A percentile compares a stretch with the other conserved stretches of the same genome.
Evolutionary conservation across 2,329 filamentous ascomycete species (phyloP).

Genomic region (Passalora sequoiae): DNA sequence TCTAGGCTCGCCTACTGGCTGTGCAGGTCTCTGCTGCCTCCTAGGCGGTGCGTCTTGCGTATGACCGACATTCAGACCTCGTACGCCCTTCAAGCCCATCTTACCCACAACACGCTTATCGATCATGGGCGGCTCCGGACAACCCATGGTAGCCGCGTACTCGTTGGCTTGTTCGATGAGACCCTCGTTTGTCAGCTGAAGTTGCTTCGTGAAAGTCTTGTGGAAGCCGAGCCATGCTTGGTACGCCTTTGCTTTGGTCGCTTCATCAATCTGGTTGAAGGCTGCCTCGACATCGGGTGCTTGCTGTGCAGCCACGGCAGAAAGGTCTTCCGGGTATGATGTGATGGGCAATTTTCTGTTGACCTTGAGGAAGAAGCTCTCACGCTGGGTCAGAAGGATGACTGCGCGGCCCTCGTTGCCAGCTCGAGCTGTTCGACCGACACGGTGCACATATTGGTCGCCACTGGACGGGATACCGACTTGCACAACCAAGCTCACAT

Average conservation of each 20-base stretch:
- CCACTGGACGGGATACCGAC: slow-evolving; percentile 53
- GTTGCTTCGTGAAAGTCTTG: slow-evolving; percentile 42
- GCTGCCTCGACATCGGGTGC: slow-evolving; percentile 26
- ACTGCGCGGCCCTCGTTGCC: slow-evolving; percentile 62
- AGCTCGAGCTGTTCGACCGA: slow-evolving; percentile 86
- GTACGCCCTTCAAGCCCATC: slow-evolving; percentile 46
- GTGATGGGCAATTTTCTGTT: slow-evolving; percentile 50
- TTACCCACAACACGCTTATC: slow-evolving; percentile 44
- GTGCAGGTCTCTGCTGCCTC: background rate
- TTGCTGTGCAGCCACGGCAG: slow-evolving; percentile 29
- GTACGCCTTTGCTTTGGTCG: slow-evolving; percentile 42
- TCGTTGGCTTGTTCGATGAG: slow-evolving; percentile 43
- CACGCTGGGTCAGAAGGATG: slow-evolving; percentile 49
- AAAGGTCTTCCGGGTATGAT: slow-evolving; percentile 44
- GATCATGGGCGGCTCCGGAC: slow-evolving; percentile 43
- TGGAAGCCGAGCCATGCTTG: slow-evolving; percentile 46
- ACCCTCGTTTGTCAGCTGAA: slow-evolving; percentile 36
- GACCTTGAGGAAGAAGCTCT: slow-evolving; percentile 48
- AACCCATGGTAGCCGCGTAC: slow-evolving; percentile 41
- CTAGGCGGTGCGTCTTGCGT: slow-evolving; percentile 6
- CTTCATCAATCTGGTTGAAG: slow-evolving; percentile 37
- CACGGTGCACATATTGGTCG: slow-evolving; percentile 79
- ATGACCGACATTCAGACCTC: slow-evolving; percentile 35
- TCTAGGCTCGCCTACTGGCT: background rate
- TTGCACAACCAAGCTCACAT: slow-evolving; percentile 87